phyloP scores from a whole-genome alignment of 1,284 basidiomycete genomes.

The Inonotus obliquus region DNA sequence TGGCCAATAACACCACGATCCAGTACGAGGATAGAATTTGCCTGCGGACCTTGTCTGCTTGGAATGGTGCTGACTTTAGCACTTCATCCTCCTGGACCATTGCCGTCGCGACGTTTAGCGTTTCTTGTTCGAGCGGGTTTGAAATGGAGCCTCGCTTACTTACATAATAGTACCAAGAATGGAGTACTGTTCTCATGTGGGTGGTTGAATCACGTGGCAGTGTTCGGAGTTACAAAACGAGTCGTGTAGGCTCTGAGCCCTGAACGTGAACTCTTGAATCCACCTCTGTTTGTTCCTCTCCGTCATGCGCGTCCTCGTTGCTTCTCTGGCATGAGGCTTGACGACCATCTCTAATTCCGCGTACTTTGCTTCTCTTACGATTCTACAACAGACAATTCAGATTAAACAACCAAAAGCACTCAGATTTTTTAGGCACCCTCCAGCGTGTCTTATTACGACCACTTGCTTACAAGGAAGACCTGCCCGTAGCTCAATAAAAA shows the following conservation, averaged over 20 bases:
- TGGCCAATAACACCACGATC: slow-evolving; percentile 60
- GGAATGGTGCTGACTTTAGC: slow-evolving; percentile 40
- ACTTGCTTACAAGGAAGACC: neutral
- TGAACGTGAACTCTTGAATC: neutral
- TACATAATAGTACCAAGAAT: neutral
- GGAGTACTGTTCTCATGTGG: neutral
- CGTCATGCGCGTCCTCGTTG: neutral
- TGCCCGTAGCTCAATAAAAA: neutral
- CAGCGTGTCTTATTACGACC: neutral
- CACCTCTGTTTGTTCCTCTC: slow-evolving; percentile 2
- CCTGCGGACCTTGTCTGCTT: slow-evolving; percentile 44
- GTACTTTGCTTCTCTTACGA: neutral
- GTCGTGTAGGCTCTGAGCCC: neutral
- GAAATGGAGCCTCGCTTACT: too few species aligned
- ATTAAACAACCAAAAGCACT: neutral
- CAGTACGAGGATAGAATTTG: slow-evolving; percentile 72
- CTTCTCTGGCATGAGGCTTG: neutral
- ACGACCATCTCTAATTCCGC: neutral
- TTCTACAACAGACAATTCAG: neutral
- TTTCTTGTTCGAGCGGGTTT: neutral
- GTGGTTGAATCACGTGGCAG: neutral
- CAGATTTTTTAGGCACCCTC: neutral
- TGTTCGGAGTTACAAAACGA: neutral
- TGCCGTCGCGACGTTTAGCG: neutral
- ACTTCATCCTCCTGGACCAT: slow-evolving; percentile 1